Evolutionary conservation across 257 asterid genomes (phyloP), one percentile per base, ranked within the genome.

Genomic region (Paraleonurus japonicus): DNA sequence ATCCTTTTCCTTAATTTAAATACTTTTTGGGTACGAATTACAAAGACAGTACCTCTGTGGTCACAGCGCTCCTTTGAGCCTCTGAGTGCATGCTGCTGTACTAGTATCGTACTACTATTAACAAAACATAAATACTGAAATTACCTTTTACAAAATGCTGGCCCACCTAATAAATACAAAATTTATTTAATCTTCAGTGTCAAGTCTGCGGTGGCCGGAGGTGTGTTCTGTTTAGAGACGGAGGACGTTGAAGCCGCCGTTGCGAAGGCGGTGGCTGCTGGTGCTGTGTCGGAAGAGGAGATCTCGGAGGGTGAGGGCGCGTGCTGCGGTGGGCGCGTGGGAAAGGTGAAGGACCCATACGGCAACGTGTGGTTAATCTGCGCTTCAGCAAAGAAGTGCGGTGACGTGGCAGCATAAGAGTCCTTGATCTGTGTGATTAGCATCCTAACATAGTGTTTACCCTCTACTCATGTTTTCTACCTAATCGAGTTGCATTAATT

Each of bases 331-430:
- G 85, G 84, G 55, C 83, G 90, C 78, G 86, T 79, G 69, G 92
- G 83, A 1, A 81, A 79, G 76, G 75, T 88, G 13, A 83, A 76
- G 76, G 96, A 90, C 67, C 95, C 96, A 0, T 90, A 69, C 71
- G 96, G 93, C 71, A 79, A 81, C 39, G 15, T 83, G 11, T 89
- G 96, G 95, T 65, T 84, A 7, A 80, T 89, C 73, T 75, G 84
- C 84, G 1, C 83, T 1, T 78, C 85, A 0, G 47, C 75, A 2
- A 73, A 79, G 83, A 77, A 72, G 57, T 7, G 55, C 4, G 79
- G 13, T 4, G 86, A 80, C 26, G 89, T 71, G 82, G 87, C 81
- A 59, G 86, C 84, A 16, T 76, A 62, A 39, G 22, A 37, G 74
- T 67, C 78, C 60, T 81, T 23, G 48, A 73, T 78, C 75, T 59